Conservation (phyloP, 2,329 filamentous ascomycete genomes). For the Curvularia verruculosa region DNA sequence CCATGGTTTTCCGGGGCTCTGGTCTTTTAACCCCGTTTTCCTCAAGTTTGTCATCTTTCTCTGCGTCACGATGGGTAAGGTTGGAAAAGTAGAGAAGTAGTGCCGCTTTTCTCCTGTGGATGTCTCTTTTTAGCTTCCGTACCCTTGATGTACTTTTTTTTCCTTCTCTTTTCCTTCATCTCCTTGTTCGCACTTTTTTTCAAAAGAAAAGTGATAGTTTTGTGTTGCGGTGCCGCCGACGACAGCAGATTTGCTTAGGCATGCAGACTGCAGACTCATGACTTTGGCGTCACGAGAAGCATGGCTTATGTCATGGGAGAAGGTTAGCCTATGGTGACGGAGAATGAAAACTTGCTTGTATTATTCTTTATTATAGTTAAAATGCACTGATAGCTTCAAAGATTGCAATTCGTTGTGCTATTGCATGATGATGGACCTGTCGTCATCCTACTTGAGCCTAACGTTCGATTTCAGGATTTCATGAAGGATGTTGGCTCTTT, state of each 20-base stretch:
- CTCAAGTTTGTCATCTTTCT: constrained; percentile 23
- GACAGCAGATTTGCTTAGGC: constrained; percentile 36
- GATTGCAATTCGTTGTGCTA: neutral
- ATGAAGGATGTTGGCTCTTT: neutral
- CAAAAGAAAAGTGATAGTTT: constrained; percentile 12
- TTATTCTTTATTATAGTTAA: constrained; percentile 38
- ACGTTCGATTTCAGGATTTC: neutral
- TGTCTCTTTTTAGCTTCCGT: constrained; percentile 11
- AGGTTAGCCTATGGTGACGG: constrained; percentile 11
- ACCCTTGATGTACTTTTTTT: constrained; percentile 19
- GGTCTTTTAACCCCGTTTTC: constrained; percentile 13
- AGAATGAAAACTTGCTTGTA: constrained; percentile 32
- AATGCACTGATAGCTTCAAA: constrained; percentile 32
- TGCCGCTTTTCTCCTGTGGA: constrained; percentile 13
- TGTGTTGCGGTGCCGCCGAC: constrained; percentile 13
- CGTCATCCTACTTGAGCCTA: neutral
- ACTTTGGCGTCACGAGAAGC: constrained; percentile 20
- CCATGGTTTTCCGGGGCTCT: constrained; percentile 25
- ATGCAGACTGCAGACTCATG: constrained; percentile 13
- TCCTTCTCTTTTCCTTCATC: constrained; percentile 2
- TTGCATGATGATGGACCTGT: neutral
- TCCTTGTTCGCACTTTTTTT: constrained; percentile 9
- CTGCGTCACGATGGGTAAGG: constrained; percentile 6
- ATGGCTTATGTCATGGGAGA: constrained; percentile 28
- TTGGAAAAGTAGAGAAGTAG: constrained; percentile 16